A percentile compares a stretch with the other conserved stretches of the same genome.
Evolutionary conservation across 2,329 filamentous ascomycete genomes (phyloP).

Genomic region (Pseudogymnoascus sp.): DNA sequence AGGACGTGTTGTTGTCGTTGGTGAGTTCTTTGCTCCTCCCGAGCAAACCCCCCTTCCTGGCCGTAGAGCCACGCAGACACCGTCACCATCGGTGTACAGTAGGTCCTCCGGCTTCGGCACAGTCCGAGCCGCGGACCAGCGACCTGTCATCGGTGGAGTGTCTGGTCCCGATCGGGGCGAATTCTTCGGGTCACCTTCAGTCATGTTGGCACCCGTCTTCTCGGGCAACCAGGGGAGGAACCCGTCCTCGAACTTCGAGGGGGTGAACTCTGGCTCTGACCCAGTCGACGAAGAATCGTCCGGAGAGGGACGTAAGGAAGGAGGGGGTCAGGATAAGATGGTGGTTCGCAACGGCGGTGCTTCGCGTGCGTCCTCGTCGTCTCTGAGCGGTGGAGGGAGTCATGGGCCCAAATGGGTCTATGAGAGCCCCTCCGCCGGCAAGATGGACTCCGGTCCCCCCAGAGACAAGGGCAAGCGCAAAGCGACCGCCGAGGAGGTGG

Average conservation of each 20-base stretch:
- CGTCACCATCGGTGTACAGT: conserved; percentile 4
- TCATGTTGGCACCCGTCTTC: background rate
- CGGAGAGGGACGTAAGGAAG: background rate
- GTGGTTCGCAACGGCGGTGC: background rate
- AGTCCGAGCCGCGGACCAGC: background rate
- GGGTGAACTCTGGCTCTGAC: conserved; percentile 5
- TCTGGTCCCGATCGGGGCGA: background rate
- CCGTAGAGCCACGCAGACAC: background rate
- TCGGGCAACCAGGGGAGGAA: background rate
- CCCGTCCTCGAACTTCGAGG: background rate
- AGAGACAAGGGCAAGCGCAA: conserved; percentile 3
- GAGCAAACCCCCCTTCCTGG: background rate
- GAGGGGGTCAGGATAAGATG: background rate
- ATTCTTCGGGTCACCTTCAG: background rate
- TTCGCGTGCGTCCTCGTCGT: background rate
- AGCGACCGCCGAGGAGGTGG: background rate
- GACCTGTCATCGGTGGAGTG: background rate
- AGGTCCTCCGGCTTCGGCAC: background rate
- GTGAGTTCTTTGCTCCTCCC: background rate
- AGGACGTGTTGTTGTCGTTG: background rate
- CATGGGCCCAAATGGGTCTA: background rate
- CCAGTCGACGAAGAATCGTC: background rate
- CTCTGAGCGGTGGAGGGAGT: background rate
- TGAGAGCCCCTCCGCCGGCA: background rate
- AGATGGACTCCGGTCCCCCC: conserved; percentile 3